phyloP scores from a whole-genome alignment of 192 early-diverging fungal species.

The Cladochytrium replicatum region DNA sequence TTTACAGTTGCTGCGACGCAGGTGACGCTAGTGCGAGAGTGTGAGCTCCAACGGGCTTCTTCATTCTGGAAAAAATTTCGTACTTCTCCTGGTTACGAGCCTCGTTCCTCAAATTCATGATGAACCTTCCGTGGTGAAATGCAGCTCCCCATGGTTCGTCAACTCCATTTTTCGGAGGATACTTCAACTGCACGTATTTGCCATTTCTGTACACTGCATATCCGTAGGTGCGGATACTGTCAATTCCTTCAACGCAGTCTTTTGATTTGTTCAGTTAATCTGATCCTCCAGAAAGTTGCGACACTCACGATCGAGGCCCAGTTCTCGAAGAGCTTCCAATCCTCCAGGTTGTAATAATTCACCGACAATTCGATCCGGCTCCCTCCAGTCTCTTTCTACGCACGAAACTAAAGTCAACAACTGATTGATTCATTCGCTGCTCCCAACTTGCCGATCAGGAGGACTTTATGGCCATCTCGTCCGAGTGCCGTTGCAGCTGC shows the following conservation, averaged over 20 bases:
- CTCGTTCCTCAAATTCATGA: conserved; percentile 72
- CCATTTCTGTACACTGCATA: conserved; percentile 71
- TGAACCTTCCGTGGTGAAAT: conserved; percentile 92
- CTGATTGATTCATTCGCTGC: background rate
- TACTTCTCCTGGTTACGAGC: conserved; percentile 49
- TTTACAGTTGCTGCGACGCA: conserved; percentile 68
- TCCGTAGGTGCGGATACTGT: conserved; percentile 71
- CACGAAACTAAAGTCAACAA: background rate
- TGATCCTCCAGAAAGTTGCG: background rate
- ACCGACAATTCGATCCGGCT: conserved; percentile 97
- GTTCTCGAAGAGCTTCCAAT: conserved; percentile 60
- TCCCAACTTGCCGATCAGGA: conserved; percentile 37
- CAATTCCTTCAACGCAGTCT: conserved; percentile 75
- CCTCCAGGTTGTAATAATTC: conserved; percentile 96
- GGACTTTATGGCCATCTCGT: conserved; percentile 56
- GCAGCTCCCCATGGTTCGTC: too few relatives aligned
- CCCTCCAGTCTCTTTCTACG: conserved; percentile 76
- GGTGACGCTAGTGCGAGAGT: conserved; percentile 47
- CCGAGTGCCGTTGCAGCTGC: conserved; percentile 75
- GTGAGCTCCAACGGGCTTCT: background rate
- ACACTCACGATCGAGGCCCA: conserved; percentile 60
- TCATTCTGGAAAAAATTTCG: background rate
- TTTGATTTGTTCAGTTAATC: background rate
- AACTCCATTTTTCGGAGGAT: conserved; percentile 59
- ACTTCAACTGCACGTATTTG: conserved; percentile 58